These are phyloP conservation scores for Austroboletus novae-zelandiae DNA, from an alignment of 1,284 basidiomycete species.

Conservation along the genomic window DNA sequence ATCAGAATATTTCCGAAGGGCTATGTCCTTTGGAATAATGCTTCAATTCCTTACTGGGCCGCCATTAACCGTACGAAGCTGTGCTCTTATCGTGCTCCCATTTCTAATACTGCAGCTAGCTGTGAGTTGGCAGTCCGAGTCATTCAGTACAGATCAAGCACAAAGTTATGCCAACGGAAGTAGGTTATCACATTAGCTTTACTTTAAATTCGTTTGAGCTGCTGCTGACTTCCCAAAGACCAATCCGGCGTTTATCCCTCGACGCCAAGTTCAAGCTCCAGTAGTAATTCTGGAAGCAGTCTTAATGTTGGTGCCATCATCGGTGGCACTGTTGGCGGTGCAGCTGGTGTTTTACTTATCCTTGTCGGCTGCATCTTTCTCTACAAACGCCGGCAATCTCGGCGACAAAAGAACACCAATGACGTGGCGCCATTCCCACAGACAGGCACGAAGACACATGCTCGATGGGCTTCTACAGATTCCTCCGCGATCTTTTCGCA, in stretches of 20 bases:
- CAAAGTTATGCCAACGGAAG: slow-evolving; percentile 7
- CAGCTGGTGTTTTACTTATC: slow-evolving; percentile 16
- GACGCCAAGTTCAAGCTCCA: background rate
- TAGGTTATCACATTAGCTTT: background rate
- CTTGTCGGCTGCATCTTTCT: slow-evolving; percentile 17
- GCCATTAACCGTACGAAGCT: slow-evolving; percentile 20
- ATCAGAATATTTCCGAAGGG: slow-evolving; percentile 21
- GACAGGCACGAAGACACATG: background rate
- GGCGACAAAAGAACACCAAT: background rate
- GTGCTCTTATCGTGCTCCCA: background rate
- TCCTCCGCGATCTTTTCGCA: slow-evolving; percentile 3
- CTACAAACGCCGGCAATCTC: slow-evolving; percentile 11
- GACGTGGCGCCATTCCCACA: background rate
- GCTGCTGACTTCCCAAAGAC: slow-evolving; percentile 3
- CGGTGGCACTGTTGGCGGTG: slow-evolving; percentile 23
- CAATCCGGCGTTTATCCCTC: slow-evolving; percentile 12
- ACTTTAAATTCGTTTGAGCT: background rate
- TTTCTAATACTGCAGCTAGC: slow-evolving; percentile 11
- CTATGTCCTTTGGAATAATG: slow-evolving; percentile 13
- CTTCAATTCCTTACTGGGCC: slow-evolving; percentile 31
- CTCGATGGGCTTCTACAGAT: slow-evolving; percentile 9
- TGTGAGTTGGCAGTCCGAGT: slow-evolving; percentile 13
- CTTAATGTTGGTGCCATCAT: slow-evolving; percentile 19
- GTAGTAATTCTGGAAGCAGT: background rate
- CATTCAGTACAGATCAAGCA: slow-evolving; percentile 18